Percentiles rank a stretch among this genome's conserved stretches.
Evolutionary conservation across 2,329 filamentous ascomycete genomes (phyloP).

Genomic region (Emmonsiellopsis sp.): DNA sequence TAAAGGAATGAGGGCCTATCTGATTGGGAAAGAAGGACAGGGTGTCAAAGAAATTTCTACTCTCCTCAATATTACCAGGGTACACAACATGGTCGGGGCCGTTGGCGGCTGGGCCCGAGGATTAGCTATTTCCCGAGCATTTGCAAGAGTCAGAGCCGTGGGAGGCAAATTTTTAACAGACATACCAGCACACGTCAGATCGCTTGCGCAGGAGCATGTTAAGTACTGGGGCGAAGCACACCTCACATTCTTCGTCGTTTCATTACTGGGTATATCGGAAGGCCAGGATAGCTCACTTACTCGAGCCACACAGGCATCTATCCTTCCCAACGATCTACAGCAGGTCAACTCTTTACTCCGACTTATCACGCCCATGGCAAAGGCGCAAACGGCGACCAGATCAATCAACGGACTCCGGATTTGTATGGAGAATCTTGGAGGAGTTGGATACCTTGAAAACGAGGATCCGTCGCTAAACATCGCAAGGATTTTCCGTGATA

Average conservation of each 20-base stretch:
- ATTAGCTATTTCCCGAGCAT: constrained; percentile 32
- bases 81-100: constrained; percentile 33
- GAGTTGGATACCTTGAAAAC: constrained; percentile 25
- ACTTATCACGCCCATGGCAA: constrained; percentile 25
- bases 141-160: constrained; percentile 30
- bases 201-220: constrained; percentile 30
- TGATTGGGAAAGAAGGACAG: constrained; percentile 57
- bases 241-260: constrained; percentile 27
- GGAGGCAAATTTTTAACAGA: constrained; percentile 29
- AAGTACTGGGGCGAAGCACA: constrained; percentile 31
- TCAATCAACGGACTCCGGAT: constrained; percentile 16
- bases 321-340: constrained; percentile 15
- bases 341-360: constrained; percentile 20
- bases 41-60: constrained; percentile 61
- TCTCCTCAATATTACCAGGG: constrained; percentile 56
- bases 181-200: constrained; percentile 33
- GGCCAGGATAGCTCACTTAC: constrained; percentile 14
- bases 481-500: constrained; percentile 56
- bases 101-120: constrained; percentile 31
- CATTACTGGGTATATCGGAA: constrained; percentile 27
- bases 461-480: constrained; percentile 55
- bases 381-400: constrained; percentile 20
- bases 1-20: constrained; percentile 52
- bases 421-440: constrained; percentile 25
- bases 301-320: constrained; percentile 8